Conservation (phyloP, 306 rosid species). For the Cucurbita maxima region DNA sequence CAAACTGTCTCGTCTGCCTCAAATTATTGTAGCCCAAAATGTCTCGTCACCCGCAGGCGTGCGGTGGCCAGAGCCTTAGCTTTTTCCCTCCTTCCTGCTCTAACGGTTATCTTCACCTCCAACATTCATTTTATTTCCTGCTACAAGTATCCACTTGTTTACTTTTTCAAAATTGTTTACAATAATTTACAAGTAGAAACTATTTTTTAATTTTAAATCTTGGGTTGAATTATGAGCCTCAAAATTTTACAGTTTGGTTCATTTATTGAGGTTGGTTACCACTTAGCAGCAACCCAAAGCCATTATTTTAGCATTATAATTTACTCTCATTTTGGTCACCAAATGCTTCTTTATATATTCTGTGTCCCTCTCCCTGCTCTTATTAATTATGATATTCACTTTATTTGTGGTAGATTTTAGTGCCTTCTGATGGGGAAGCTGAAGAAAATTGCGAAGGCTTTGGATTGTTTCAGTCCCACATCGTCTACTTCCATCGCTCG, state of each 20-base stretch:
- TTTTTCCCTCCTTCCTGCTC: not conserved
- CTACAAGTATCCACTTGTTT: not conserved
- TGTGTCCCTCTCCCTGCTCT: not conserved
- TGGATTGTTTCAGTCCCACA: slow-evolving; percentile 44
- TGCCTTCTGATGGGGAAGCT: slow-evolving; percentile 47
- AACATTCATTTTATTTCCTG: not conserved
- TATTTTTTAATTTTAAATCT: too few species aligned
- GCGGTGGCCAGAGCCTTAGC: not conserved
- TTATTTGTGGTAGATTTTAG: too few species aligned
- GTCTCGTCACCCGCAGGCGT: not conserved
- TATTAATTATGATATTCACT: not conserved
- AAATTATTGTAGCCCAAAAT: not conserved
- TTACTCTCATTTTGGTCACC: too few species aligned
- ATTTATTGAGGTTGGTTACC: not conserved
- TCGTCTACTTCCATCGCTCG: slow-evolving; percentile 34
- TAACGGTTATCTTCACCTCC: not conserved
- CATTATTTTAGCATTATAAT: not conserved
- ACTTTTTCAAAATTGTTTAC: too few species aligned
- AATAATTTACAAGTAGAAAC: too few species aligned
- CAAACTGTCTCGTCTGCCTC: too few species aligned
- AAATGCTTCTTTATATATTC: too few species aligned
- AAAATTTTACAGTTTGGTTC: not conserved
- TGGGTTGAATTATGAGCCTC: too few species aligned
- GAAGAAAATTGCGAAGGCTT: slow-evolving; percentile 27
- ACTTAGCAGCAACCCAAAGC: not conserved